These are phyloP conservation scores for Alternaria conjuncta DNA, from an alignment of 2,329 filamentous ascomycete species.

Conservation along the genomic window DNA sequence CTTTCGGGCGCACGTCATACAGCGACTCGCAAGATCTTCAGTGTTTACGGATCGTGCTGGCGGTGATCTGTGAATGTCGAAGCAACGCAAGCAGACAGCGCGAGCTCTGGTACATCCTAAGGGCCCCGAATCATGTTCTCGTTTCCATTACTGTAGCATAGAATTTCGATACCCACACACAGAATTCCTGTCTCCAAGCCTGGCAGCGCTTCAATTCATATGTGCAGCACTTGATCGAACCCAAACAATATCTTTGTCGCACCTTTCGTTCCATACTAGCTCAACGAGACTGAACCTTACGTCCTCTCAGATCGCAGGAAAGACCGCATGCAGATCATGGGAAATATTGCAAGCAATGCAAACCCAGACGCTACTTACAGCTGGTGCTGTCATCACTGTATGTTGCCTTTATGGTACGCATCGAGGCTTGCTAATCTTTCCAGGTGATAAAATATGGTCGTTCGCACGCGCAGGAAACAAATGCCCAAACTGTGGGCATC, in stretches of 20 bases:
- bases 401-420: accelerated
- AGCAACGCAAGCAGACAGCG: neutral
- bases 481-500: constrained; percentile 3
- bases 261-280: too few relatives aligned
- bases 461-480: neutral
- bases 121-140: too few relatives aligned
- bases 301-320: too few relatives aligned
- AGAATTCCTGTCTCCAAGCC: too few relatives aligned
- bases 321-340: neutral
- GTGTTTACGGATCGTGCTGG: neutral
- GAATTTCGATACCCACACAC: too few relatives aligned
- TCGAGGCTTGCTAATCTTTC: neutral
- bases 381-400: constrained; percentile 4
- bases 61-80: neutral
- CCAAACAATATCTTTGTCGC: too few relatives aligned
- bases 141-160: too few relatives aligned
- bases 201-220: too few relatives aligned
- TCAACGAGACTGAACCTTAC: too few relatives aligned
- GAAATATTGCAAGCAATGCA: neutral
- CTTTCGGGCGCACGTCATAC: neutral
- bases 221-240: too few relatives aligned
- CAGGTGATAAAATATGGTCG: neutral
- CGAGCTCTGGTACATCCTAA: neutral
- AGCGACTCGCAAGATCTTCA: accelerated
- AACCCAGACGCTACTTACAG: neutral